phyloP scores from a whole-genome alignment of 2,329 filamentous ascomycete genomes.

The Fusarium sp. region DNA sequence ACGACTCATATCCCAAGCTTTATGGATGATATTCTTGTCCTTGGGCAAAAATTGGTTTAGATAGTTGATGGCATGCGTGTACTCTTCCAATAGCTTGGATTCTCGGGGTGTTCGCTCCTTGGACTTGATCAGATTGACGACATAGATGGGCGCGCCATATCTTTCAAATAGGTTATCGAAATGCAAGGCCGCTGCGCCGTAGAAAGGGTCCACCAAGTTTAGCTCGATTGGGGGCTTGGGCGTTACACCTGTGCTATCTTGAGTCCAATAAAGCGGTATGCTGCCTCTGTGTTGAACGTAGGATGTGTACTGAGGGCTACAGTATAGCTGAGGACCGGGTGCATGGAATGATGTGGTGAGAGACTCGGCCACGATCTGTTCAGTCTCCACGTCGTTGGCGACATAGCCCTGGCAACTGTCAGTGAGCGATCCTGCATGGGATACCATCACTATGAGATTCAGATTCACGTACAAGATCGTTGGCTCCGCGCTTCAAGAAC shows the following conservation, averaged over 20 bases:
- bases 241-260: slow-evolving; percentile 93
- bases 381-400: slow-evolving; percentile 98
- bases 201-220: slow-evolving; percentile 96
- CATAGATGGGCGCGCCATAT: slow-evolving; percentile 93
- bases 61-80: slow-evolving; percentile 87
- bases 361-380: slow-evolving; percentile 97
- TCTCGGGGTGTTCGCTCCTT: slow-evolving; percentile 90
- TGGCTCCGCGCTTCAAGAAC: slow-evolving; percentile 93
- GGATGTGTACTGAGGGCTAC: slow-evolving; percentile 92
- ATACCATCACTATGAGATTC: background rate
- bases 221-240: slow-evolving; percentile 97
- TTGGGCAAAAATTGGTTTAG: slow-evolving; percentile 92
- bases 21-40: slow-evolving; percentile 89
- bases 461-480: slow-evolving; percentile 72
- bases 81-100: slow-evolving; percentile 89
- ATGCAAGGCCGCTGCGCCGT: slow-evolving; percentile 90
- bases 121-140: slow-evolving; percentile 90
- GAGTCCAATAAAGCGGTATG: slow-evolving; percentile 97
- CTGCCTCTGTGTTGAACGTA: slow-evolving; percentile 97
- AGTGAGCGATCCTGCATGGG: slow-evolving; percentile 1
- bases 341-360: slow-evolving; percentile 96
- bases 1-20: slow-evolving; percentile 98
- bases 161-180: slow-evolving; percentile 95
- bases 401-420: slow-evolving; percentile 77
- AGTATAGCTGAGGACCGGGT: slow-evolving; percentile 85